Conservation (phyloP, 257 asterid genomes). For the Ilex aquifolium region DNA sequence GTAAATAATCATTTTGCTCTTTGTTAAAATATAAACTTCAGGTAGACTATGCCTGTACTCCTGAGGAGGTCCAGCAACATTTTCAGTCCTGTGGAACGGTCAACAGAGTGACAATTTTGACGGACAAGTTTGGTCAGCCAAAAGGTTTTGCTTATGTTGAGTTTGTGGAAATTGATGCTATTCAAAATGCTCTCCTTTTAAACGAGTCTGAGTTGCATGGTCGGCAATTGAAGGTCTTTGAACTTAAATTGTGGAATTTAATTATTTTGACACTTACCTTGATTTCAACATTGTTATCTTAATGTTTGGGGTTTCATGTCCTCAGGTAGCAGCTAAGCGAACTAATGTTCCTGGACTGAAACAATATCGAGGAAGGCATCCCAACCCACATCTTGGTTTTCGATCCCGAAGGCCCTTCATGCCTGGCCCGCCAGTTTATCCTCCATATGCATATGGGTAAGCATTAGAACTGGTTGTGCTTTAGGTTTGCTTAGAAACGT, state of each 20-base stretch:
- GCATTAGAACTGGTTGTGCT: constrained; percentile 1
- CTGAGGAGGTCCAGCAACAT: constrained; percentile 56
- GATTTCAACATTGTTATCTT: too few species aligned
- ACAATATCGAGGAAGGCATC: constrained; percentile 44
- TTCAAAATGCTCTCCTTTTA: constrained; percentile 36
- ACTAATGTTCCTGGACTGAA: constrained; percentile 62
- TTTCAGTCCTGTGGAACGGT: constrained; percentile 49
- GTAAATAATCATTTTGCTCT: too few species aligned
- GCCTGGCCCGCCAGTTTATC: constrained; percentile 27
- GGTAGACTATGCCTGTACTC: constrained; percentile 50
- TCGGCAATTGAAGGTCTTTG: constrained; percentile 45
- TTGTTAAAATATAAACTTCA: not conserved
- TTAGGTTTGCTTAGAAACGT: not conserved
- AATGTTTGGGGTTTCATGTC: not conserved
- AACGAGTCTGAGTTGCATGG: constrained; percentile 47
- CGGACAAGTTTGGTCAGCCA: constrained; percentile 43
- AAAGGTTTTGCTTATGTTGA: constrained; percentile 56
- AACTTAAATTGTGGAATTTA: constrained; percentile 3
- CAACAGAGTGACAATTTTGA: constrained; percentile 46
- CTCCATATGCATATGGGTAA: constrained; percentile 44
- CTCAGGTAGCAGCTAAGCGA: constrained; percentile 52
- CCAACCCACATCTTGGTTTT: constrained; percentile 32
- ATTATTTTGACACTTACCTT: not conserved
- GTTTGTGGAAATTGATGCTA: constrained; percentile 41
- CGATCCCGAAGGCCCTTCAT: constrained; percentile 30